Conservation (phyloP, 2,329 filamentous ascomycete species). For the Verticillium isaacii region DNA sequence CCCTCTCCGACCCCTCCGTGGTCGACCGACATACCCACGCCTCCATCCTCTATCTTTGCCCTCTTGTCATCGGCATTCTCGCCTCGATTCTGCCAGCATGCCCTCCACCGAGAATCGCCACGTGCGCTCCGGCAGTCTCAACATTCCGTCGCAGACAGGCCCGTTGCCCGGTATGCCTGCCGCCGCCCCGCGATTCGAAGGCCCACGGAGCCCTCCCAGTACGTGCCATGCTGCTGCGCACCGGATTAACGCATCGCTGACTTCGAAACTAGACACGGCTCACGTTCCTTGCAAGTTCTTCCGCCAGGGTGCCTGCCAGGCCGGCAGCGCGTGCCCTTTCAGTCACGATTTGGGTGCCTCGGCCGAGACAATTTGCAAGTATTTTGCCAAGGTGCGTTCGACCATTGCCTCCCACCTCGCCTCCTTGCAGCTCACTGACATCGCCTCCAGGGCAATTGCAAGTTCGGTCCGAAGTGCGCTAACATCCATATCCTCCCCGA, state of each 20-base stretch:
- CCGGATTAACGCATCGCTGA: constrained; percentile 2
- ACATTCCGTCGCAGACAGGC: constrained; percentile 34
- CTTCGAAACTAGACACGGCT: constrained; percentile 65
- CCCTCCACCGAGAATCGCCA: constrained; percentile 44
- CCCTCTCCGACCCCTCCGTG: neutral
- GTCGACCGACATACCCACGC: neutral
- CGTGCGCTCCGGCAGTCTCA: constrained; percentile 53
- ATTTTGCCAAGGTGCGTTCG: constrained; percentile 84
- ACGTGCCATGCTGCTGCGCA: constrained; percentile 12
- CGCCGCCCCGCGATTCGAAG: constrained; percentile 44
- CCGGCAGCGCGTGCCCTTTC: constrained; percentile 92
- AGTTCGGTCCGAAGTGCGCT: constrained; percentile 96
- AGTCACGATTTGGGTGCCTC: constrained; percentile 85
- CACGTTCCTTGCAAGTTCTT: constrained; percentile 99
- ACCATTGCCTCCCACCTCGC: constrained; percentile 7
- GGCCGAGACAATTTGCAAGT: constrained; percentile 91
- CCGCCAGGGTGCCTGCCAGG: constrained; percentile 91
- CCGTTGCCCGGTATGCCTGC: constrained; percentile 24
- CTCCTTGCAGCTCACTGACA: constrained; percentile 10
- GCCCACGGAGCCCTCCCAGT: constrained; percentile 60
- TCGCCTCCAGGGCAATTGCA: constrained; percentile 79
- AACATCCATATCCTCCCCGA: constrained; percentile 94
- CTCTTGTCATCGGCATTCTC: constrained; percentile 1
- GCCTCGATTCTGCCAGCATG: constrained; percentile 10
- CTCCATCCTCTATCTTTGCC: neutral